These are phyloP conservation scores for Akanthomyces dipterigenus DNA, from an alignment of 2,329 filamentous ascomycete species.

Conservation along the genomic window DNA sequence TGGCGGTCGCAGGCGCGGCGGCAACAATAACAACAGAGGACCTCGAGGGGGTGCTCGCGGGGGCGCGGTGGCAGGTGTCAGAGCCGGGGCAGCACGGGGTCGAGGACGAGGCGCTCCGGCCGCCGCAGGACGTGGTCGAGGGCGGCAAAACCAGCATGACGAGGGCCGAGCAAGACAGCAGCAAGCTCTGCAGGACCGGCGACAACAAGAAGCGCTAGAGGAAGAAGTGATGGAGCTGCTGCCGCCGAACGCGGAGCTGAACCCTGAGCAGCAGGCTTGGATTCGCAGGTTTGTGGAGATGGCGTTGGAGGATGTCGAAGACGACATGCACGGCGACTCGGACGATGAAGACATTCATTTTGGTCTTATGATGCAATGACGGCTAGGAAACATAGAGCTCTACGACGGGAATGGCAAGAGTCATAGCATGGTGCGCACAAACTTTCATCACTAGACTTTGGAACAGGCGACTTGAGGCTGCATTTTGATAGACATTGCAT, in stretches of 20 bases:
- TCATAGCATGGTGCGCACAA: not conserved
- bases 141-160: not conserved
- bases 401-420: not conserved
- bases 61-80: constrained; percentile 6
- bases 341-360: constrained; percentile 26
- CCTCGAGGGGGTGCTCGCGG: constrained; percentile 10
- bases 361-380: constrained; percentile 16
- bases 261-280: constrained; percentile 45
- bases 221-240: not conserved
- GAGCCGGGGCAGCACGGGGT: not conserved
- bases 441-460: not conserved
- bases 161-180: constrained; percentile 13
- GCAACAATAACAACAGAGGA: constrained; percentile 13
- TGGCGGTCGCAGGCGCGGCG: constrained; percentile 16
- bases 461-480: not conserved
- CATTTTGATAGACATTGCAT: not conserved
- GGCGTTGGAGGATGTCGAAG: constrained; percentile 47
- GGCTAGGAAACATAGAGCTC: not conserved
- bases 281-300: constrained; percentile 48
- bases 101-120: not conserved
- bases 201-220: not conserved
- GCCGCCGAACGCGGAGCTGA: constrained; percentile 26
- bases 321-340: constrained; percentile 39
- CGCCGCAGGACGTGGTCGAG: not conserved
- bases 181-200: constrained; percentile 14